A percentile compares a stretch with the other conserved stretches of the same genome.
Evolutionary conservation across 2,329 filamentous ascomycete species (phyloP).

Genomic region (Pseudonectria buxi): DNA sequence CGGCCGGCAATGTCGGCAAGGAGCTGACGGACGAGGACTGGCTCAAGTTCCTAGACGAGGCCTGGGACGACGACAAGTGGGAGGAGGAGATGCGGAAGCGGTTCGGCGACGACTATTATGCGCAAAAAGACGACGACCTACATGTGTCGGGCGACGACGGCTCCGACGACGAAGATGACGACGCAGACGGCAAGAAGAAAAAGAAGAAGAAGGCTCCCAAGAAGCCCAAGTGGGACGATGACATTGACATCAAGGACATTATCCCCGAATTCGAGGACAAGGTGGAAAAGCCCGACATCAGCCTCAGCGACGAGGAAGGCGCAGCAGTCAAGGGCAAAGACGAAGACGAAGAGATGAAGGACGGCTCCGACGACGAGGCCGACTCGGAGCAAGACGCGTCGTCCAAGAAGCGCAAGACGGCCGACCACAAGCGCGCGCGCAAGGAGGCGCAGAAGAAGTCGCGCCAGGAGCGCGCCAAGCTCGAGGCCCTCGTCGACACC

Average conservation of each 20-base stretch:
- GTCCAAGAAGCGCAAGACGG: slow-evolving; percentile 54
- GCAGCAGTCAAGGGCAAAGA: slow-evolving; percentile 28
- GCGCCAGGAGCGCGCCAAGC: slow-evolving; percentile 73
- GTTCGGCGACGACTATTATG: slow-evolving; percentile 91
- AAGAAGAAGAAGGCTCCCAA: slow-evolving; percentile 41
- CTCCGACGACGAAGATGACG: slow-evolving; percentile 58
- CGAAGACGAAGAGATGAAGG: slow-evolving; percentile 29
- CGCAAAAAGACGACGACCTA: slow-evolving; percentile 60
- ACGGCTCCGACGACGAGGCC: slow-evolving; percentile 33
- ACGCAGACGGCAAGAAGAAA: slow-evolving; percentile 45
- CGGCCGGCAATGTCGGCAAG: slow-evolving; percentile 70
- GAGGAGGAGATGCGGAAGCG: slow-evolving; percentile 81
- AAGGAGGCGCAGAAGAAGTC: slow-evolving; percentile 59
- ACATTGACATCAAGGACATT: slow-evolving; percentile 93
- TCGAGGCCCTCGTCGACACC: slow-evolving; percentile 80
- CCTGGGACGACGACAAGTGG: slow-evolving; percentile 86
- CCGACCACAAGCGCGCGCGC: slow-evolving; percentile 53
- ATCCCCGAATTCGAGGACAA: slow-evolving; percentile 78
- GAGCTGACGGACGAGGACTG: slow-evolving; percentile 68
- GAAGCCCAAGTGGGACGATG: slow-evolving; percentile 80
- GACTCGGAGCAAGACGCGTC: slow-evolving; percentile 37
- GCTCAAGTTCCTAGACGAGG: slow-evolving; percentile 75
- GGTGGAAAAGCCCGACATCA: slow-evolving; percentile 43
- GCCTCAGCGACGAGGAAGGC: slow-evolving; percentile 42
- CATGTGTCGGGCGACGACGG: slow-evolving; percentile 61